Evolutionary conservation across 2,329 filamentous ascomycete genomes (phyloP), one percentile per base, ranked within the genome.

Genomic region (Apiospora marii): DNA sequence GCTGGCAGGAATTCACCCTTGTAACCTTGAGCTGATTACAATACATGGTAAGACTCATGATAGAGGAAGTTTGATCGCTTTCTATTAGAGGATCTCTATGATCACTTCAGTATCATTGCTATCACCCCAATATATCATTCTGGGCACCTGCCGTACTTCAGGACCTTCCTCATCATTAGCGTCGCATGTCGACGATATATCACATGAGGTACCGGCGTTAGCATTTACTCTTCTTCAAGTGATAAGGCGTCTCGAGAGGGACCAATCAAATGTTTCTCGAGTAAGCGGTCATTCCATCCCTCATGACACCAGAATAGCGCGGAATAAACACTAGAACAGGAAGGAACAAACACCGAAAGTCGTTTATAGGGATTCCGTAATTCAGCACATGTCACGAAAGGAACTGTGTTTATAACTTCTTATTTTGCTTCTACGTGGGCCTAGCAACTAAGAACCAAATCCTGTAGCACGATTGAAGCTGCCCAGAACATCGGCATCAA

Each of bases 401-500:
- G 10, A 10, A n/a, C 46, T 8, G 19, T 8, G 19, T n/a, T 8
- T 1, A 4, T 22, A 10, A 8, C 46, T 19, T 13, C 19, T 49
- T n/a, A 2, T 19, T 46, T 19, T 6, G n/a, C 14, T n/a, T 22
- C 19, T n/a, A 16, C n/a, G 46, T 10, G 46, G n/a, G 46, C 7
- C 46, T 49, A 14, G n/a, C 10, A 27, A 24, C 58, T 64, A 64
- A 64, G 58, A n/a, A 41, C 22, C 30, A 8, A 34, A 64, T 83
- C 58, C 58, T 41, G 58, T 64, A 10, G 58, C 58, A 6, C 58
- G 16, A 41, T 19, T 64, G 79, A 95, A 96, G n/a, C 86, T 89
- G 14, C 85, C 84, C 74, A 96, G 77, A 22, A 95, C 88, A 73
- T 95, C 91, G 76, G 87, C 87, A 80, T 96, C 94, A 37, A 96